phyloP scores from a whole-genome alignment of 129 eudicot genomes.

The Flaveria sonorensis region DNA sequence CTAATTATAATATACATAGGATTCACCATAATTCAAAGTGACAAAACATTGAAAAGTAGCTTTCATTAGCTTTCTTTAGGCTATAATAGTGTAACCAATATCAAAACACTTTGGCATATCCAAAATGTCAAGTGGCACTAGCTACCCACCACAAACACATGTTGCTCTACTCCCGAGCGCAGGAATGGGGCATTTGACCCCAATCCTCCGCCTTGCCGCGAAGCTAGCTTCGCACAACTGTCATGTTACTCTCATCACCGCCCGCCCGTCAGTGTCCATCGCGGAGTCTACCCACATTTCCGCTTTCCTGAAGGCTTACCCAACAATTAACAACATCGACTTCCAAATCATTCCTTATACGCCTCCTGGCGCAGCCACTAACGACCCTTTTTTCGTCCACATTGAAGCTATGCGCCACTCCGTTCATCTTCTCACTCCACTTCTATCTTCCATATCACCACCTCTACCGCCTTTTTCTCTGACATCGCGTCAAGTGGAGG shows the following conservation, averaged over 20 bases:
- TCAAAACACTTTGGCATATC: too few species aligned
- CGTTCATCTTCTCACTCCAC: constrained; percentile 44
- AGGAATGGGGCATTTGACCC: constrained; percentile 66
- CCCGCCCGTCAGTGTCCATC: constrained; percentile 45
- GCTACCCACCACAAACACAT: constrained; percentile 35
- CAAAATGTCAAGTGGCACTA: background rate
- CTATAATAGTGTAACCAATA: too few species aligned
- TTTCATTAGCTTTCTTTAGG: too few species aligned
- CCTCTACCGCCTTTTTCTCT: constrained; percentile 46
- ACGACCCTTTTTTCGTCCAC: constrained; percentile 50
- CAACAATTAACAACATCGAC: constrained; percentile 35
- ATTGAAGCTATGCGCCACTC: constrained; percentile 40
- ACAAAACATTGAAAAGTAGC: too few species aligned
- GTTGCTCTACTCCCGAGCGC: constrained; percentile 52
- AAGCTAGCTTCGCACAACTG: constrained; percentile 38
- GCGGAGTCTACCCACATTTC: constrained; percentile 48
- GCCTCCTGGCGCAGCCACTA: constrained; percentile 24
- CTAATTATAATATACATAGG: too few species aligned
- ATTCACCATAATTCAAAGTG: too few species aligned
- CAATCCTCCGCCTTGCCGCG: constrained; percentile 59
- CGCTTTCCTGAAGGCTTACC: constrained; percentile 42
- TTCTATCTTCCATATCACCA: constrained; percentile 49
- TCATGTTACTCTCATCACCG: constrained; percentile 44
- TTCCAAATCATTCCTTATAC: constrained; percentile 45
- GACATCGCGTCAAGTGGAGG: constrained; percentile 38